Base-by-base conservation (phyloP, 1,139 yeast species). In the Kazachstania sp. region DNA sequence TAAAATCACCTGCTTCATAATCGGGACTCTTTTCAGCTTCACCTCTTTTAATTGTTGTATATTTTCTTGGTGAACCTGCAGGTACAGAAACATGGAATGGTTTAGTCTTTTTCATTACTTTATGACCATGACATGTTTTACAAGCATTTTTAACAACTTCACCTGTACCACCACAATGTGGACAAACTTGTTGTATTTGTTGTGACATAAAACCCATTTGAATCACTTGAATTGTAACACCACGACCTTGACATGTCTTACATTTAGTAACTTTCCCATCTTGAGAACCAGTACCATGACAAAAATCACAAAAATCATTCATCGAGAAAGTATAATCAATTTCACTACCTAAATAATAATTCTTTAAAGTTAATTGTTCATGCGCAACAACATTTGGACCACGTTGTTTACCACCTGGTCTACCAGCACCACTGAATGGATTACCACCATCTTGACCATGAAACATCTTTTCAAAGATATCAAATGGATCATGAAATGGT, bases 131-230 rank as follows among this genome's bases (percentile, higher is more conserved):
- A 67, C 98, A 92, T 29, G 64, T 67, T 19, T 70, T 64, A 71
- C 98, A 92, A 40, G 75, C 74, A 54, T 81, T 71, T 44, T 75
- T 70, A 43, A 87, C 81, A 12, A 73, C 68, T 48, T 77, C 71
- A 11, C 98, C 98, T 45, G 72, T 70, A 35, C 98, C 98, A 16
- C 72, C 69, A 71, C 98, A 92, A 47, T 69, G 70, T 49, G 84
- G 88, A 73, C 98, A 92, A 13, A 74, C 74, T 45, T 81, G 76
- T 61, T 86, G 90, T 56, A 88, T 74, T 53, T 84, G 86, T 65
- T 90, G 97, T 51, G 86, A 71, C 87, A 92, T 86, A 9, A 95
- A 95, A 0, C 87, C 97, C 54, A 92, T 67, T 64, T 88, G 95
- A 53, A 84, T 74, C 47, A 79, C 75, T 48, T 83, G 75, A n/a